These are phyloP conservation scores for Corylus americana DNA, from an alignment of 306 rosid species.

Conservation along the genomic window DNA sequence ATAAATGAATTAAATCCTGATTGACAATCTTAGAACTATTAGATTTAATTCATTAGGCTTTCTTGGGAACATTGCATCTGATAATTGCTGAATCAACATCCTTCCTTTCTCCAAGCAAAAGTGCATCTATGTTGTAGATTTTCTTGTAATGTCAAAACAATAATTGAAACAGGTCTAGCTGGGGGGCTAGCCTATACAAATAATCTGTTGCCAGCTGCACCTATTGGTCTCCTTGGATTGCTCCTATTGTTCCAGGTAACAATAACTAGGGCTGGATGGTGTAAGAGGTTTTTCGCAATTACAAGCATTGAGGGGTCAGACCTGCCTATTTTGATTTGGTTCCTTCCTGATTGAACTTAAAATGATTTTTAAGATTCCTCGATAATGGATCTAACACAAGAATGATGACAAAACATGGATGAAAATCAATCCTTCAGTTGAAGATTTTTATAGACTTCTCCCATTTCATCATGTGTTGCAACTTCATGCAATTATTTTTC, in stretches of 20 bases:
- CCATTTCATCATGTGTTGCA: neutral
- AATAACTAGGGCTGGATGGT: neutral
- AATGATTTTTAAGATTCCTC: neutral
- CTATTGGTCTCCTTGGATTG: conserved; percentile 83
- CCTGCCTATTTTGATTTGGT: neutral
- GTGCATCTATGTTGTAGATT: neutral
- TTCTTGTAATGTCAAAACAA: conserved; percentile 6
- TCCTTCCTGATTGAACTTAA: neutral
- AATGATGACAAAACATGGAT: neutral
- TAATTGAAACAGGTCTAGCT: conserved; percentile 61
- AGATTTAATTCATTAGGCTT: neutral
- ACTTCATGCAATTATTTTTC: neutral
- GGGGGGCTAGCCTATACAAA: conserved; percentile 81
- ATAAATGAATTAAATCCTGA: neutral
- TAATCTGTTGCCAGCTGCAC: conserved; percentile 75
- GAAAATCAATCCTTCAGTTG: neutral
- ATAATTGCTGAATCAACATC: neutral
- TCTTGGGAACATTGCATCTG: neutral
- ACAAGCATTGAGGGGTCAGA: neutral
- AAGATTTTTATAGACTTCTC: neutral
- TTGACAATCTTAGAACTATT: neutral
- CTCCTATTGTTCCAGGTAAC: conserved; percentile 90
- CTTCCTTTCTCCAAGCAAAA: conserved; percentile 11
- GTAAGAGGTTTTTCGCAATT: conserved; percentile 7
- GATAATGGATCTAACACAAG: neutral